Base-by-base conservation (phyloP, 2,329 filamentous ascomycete species). In the Ophiognomonia clavigignenti-juglandacearum region DNA sequence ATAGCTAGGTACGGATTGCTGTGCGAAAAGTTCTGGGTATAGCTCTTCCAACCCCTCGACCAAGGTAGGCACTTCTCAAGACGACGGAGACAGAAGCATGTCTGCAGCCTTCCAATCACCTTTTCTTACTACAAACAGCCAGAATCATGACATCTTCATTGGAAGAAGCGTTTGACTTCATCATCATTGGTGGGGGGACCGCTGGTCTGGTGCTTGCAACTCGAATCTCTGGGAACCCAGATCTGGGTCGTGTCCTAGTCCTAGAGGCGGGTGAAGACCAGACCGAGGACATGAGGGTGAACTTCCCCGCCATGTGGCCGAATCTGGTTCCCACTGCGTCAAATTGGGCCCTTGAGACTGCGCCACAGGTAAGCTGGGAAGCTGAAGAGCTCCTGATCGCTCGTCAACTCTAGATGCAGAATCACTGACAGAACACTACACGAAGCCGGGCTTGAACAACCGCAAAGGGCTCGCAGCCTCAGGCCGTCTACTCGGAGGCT, bases 111-210 rank as follows among this genome's bases (percentile, higher is more conserved):
- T n/a, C n/a, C n/a, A n/a, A n/a, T n/a, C n/a, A n/a, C n/a, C n/a
- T n/a, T n/a, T n/a, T n/a, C n/a, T n/a, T n/a, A n/a, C n/a, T n/a
- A n/a, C n/a, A n/a, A n/a, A n/a, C n/a, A n/a, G n/a, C n/a, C n/a
- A n/a, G n/a, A n/a, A n/a, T n/a, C n/a, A n/a, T n/a, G n/a, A n/a
- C n/a, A n/a, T n/a, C n/a, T n/a, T n/a, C n/a, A n/a, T n/a, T n/a
- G n/a, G n/a, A n/a, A n/a, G 34, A 36, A 6, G 26, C 19, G 14
- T 73, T 68, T 61, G 69, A 75, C 58, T 73, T 70, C 57, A 57
- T 75, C 51, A 63, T 75, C 41, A 69, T 73, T n/a, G 72, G 72
- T 35, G 71, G 71, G n/a, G 72, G 72, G 11, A 74, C 71, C 3
- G 66, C 71, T 20, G 72, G 72, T 14, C 66, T 73, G 44, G 66